phyloP scores from a whole-genome alignment of 2,329 filamentous ascomycete genomes.

The Graphiopsis chlorocephala region DNA sequence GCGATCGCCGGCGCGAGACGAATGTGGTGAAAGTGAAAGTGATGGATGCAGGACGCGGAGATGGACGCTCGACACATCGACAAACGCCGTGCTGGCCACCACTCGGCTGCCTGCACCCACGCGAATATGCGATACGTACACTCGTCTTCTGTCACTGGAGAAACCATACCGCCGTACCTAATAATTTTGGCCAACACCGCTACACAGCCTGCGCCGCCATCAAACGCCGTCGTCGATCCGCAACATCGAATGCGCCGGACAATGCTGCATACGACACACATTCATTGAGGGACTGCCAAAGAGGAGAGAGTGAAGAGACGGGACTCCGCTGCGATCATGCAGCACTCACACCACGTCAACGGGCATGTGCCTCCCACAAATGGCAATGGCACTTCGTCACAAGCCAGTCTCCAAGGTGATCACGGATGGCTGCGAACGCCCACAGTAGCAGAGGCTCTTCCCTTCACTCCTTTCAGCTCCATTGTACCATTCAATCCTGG shows the following conservation, averaged over 20 bases:
- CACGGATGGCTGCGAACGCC: conserved; percentile 32
- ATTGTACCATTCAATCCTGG: conserved; percentile 75
- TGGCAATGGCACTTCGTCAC: conserved; percentile 18
- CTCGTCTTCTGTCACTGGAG: not conserved
- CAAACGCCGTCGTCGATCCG: not conserved
- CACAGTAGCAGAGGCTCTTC: conserved; percentile 69
- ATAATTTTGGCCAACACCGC: not conserved
- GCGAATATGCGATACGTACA: conserved; percentile 2
- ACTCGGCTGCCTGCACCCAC: not conserved
- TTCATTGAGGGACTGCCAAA: conserved; percentile 3
- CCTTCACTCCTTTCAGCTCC: conserved; percentile 79
- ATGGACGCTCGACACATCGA: conserved; percentile 6
- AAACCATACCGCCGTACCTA: not conserved
- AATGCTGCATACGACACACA: conserved; percentile 4
- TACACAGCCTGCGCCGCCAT: not conserved
- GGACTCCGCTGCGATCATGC: conserved; percentile 12
- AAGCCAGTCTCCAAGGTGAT: not conserved
- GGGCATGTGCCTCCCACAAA: conserved; percentile 18
- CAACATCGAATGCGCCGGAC: conserved; percentile 14
- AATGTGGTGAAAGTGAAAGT: not conserved
- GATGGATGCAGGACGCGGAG: conserved; percentile 8
- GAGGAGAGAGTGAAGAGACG: conserved; percentile 1
- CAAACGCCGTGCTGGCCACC: conserved; percentile 7
- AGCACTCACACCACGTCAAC: conserved; percentile 16
- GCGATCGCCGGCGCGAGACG: conserved; percentile 1